These are phyloP conservation scores for Sarocladiaceae sp. DNA, from an alignment of 2,329 filamentous ascomycete species.

Conservation along the genomic window DNA sequence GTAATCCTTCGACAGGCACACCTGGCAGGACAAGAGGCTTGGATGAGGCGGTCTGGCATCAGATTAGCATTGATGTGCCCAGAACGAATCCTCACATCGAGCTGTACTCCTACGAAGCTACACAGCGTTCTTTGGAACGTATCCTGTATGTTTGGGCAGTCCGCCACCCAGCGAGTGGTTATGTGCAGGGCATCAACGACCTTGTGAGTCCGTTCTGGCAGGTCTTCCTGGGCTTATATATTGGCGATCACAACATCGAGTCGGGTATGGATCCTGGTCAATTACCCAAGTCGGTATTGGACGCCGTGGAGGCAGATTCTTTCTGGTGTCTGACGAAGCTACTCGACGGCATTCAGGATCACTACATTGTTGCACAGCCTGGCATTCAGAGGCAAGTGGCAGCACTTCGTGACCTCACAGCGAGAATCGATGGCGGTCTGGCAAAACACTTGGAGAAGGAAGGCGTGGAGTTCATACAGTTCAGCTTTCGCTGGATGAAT, in stretches of 20 bases:
- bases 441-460: constrained; percentile 88
- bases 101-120: constrained; percentile 92
- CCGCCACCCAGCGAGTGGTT: constrained; percentile 92
- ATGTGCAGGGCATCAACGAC: constrained; percentile 98
- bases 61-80: constrained; percentile 97
- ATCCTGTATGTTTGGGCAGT: constrained; percentile 98
- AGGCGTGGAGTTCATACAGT: constrained; percentile 97
- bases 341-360: constrained; percentile 97
- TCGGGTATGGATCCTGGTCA: constrained; percentile 96
- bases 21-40: constrained; percentile 59
- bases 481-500: constrained; percentile 99
- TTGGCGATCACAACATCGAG: constrained; percentile 89
- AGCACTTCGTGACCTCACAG: constrained; percentile 83
- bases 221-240: constrained; percentile 91
- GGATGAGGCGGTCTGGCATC: constrained; percentile 98
- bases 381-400: constrained; percentile 93
- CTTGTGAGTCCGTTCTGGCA: constrained; percentile 98
- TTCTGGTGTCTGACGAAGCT: constrained; percentile 99
- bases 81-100: constrained; percentile 95
- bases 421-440: constrained; percentile 77
- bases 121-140: constrained; percentile 86
- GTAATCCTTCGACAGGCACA: constrained; percentile 20
- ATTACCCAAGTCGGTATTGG: constrained; percentile 81
- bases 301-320: constrained; percentile 94
- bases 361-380: constrained; percentile 96